Evolutionary conservation across 768 basidiomycete genomes (phyloP), one percentile per base, ranked within the genome.

Genomic region (Mycena venus): DNA sequence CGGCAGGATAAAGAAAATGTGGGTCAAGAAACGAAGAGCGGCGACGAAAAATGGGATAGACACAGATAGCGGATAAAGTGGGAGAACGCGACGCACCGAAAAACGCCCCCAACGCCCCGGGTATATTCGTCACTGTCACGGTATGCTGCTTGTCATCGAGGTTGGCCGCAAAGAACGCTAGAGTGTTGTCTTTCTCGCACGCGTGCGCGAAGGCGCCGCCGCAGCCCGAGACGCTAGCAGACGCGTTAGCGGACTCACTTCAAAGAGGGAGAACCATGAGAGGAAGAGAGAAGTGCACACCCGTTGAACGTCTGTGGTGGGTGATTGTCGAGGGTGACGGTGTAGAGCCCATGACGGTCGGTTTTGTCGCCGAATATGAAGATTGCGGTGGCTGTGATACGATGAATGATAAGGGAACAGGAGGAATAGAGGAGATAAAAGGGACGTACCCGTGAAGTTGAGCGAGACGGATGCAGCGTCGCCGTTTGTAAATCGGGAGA

Each of bases 291-390:
- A n/a, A n/a, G n/a, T n/a, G n/a, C n/a, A n/a, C n/a, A n/a, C n/a
- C n/a, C 76, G 68, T 77, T 70, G 70, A 75, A 75, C 14, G 64
- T 67, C 27, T 49, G 4, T 29, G 61, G 70, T 2, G 69, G 40
- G 38, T 27, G 32, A 31, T 55, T 25, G 63, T 80, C 79, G 42
- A 79, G 69, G 2, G 56, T 27, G n/a, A 79, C 78, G 36, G 73
- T 74, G 65, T 77, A 80, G 34, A 72, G 56, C 25, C 79, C 75
- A 56, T 80, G 79, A 23, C 79, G 71, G 55, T 73, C 72, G 23
- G 75, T 77, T 58, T 78, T 78, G 42, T 78, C 79, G 44, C 80
- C 79, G 67, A 72, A 78, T 44, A 79, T 70, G 59, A 55, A 76
- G 32, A 77, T 55, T 3, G 77, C 72, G n/a, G 78, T 74, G 15